Evolutionary conservation across 2,329 filamentous ascomycete species (phyloP).

Genomic region (Amesomyces nigricolor): DNA sequence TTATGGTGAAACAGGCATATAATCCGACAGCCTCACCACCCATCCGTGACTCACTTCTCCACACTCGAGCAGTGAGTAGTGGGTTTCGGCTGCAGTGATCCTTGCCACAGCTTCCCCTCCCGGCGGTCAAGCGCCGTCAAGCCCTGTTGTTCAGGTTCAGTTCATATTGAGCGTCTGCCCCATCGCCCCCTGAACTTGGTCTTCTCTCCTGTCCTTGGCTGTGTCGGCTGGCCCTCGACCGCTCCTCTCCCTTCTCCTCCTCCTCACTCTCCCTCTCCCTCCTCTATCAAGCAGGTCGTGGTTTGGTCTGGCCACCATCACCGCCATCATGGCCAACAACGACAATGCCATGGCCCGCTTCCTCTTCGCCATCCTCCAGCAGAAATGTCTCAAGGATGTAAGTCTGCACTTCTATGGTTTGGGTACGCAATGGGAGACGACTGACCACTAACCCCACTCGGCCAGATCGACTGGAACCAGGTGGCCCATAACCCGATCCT

Average conservation of each 20-base stretch:
- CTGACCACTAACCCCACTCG: not conserved
- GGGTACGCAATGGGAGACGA: too few relatives aligned
- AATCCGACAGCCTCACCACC: constrained; percentile 36
- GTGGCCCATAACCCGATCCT: constrained; percentile 52
- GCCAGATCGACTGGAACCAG: constrained; percentile 54
- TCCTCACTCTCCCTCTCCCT: not conserved
- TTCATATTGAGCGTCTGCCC: constrained; percentile 23
- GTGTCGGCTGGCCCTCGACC: constrained; percentile 21
- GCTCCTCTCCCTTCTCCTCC: not conserved
- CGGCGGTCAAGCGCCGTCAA: constrained; percentile 8
- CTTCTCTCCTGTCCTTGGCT: constrained; percentile 12
- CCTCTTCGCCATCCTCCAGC: constrained; percentile 54
- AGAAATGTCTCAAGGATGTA: constrained; percentile 57
- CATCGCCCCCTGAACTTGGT: constrained; percentile 3
- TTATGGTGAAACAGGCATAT: constrained; percentile 33
- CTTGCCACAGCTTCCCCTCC: constrained; percentile 17
- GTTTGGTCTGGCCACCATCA: not conserved
- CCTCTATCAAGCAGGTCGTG: constrained; percentile 1
- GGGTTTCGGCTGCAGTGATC: constrained; percentile 25
- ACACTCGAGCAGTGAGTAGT: constrained; percentile 28
- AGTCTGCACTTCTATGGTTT: constrained; percentile 29
- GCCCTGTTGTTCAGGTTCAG: constrained; percentile 13
- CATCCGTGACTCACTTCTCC: constrained; percentile 38
- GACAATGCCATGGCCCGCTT: constrained; percentile 54
- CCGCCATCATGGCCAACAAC: constrained; percentile 45